These are phyloP conservation scores for Calophaca sinica DNA, from an alignment of 306 rosid species.

Conservation along the genomic window DNA sequence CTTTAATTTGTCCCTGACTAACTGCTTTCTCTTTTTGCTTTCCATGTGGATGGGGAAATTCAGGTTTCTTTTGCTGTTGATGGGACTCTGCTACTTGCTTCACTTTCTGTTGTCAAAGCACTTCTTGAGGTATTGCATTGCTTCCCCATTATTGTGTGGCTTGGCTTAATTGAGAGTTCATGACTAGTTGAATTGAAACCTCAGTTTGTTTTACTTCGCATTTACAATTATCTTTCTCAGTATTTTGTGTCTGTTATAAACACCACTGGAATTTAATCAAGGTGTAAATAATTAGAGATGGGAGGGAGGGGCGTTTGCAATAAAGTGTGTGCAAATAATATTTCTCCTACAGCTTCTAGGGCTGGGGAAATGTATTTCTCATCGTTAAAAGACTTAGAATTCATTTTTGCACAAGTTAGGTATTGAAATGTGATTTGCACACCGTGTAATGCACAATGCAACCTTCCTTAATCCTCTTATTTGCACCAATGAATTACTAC, in stretches of 20 bases:
- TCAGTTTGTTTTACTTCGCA: not conserved
- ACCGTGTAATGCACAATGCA: not conserved
- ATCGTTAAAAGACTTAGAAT: not conserved
- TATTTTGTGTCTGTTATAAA: not conserved
- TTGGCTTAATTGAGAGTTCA: constrained; percentile 24
- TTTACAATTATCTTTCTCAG: not conserved
- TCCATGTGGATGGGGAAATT: constrained; percentile 39
- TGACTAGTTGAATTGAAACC: constrained; percentile 33
- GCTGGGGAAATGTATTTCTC: not conserved
- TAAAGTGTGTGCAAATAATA: not conserved
- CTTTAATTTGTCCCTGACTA: not conserved
- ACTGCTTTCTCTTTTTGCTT: constrained; percentile 22
- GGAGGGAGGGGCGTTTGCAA: not conserved
- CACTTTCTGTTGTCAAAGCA: constrained; percentile 73
- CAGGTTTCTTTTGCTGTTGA: constrained; percentile 87
- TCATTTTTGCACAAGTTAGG: not conserved
- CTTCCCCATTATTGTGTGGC: constrained; percentile 10
- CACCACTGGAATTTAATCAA: constrained; percentile 11
- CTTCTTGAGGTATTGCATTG: constrained; percentile 70
- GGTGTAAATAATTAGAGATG: constrained; percentile 16
- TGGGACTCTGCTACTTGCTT: constrained; percentile 75
- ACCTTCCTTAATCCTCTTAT: not conserved
- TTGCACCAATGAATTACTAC: constrained; percentile 5
- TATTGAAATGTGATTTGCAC: no score
- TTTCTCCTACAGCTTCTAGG: not conserved